These are phyloP conservation scores for Thielaviopsis punctulata DNA, from an alignment of 2,329 filamentous ascomycete species.

Conservation along the genomic window DNA sequence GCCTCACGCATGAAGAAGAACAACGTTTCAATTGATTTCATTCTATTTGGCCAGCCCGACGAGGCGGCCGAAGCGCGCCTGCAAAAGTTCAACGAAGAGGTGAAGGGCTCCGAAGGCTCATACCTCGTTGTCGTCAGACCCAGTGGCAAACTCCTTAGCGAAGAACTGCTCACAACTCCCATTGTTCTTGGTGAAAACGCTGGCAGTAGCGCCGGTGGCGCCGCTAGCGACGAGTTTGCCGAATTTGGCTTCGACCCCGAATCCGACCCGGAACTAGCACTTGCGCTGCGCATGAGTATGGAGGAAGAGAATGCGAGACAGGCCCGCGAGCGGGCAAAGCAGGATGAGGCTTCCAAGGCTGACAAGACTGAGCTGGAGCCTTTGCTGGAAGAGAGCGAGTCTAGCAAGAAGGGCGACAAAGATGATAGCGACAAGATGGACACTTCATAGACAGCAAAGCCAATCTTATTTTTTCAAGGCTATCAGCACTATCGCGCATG, in stretches of 20 bases:
- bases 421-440: slow-evolving; percentile 69
- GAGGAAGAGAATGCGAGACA: slow-evolving; percentile 91
- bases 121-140: slow-evolving; percentile 82
- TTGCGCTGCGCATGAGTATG: slow-evolving; percentile 92
- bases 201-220: slow-evolving; percentile 35
- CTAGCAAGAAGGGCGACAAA: slow-evolving; percentile 28
- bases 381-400: slow-evolving; percentile 63
- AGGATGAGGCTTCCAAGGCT: slow-evolving; percentile 47
- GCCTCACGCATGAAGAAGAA: slow-evolving; percentile 99
- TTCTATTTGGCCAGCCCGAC: slow-evolving; percentile 86
- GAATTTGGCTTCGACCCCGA: slow-evolving; percentile 66
- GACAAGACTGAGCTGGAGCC: slow-evolving; percentile 57
- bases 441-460: slow-evolving; percentile 41
- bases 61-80: slow-evolving; percentile 85
- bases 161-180: slow-evolving; percentile 75
- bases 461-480: neutral
- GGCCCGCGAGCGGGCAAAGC: slow-evolving; percentile 41
- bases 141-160: slow-evolving; percentile 79
- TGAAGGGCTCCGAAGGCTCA: slow-evolving; percentile 82
- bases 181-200: slow-evolving; percentile 69
- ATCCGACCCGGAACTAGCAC: slow-evolving; percentile 80
- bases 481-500: neutral
- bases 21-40: slow-evolving; percentile 82
- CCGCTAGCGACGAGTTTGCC: slow-evolving; percentile 39
- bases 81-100: slow-evolving; percentile 78